A percentile compares a stretch with the other conserved stretches of the same genome.
These are phyloP conservation scores for Termitomyces sp. DNA, from an alignment of 768 basidiomycete species.

Conservation along the genomic window DNA sequence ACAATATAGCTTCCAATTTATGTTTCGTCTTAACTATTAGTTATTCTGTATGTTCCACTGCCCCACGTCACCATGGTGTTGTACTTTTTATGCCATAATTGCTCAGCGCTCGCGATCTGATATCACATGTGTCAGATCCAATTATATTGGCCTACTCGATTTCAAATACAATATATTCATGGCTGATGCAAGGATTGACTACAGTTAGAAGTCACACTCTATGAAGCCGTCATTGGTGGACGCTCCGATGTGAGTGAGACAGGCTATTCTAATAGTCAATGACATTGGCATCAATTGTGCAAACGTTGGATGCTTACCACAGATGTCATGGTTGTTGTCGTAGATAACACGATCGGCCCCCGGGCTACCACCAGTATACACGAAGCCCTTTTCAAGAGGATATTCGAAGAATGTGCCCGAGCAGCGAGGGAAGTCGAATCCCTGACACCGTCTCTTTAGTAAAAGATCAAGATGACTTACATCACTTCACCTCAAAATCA, in stretches of 20 bases:
- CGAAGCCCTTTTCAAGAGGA: constrained; percentile 17
- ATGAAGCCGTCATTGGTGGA: constrained; percentile 19
- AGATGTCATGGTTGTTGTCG: constrained; percentile 18
- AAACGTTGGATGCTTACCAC: constrained; percentile 15
- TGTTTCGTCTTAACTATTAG: constrained; percentile 66
- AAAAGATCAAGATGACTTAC: not conserved
- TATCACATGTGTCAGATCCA: not conserved
- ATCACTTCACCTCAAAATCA: constrained; percentile 18
- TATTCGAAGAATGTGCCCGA: constrained; percentile 21
- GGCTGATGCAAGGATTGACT: not conserved
- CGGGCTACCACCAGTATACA: constrained; percentile 20
- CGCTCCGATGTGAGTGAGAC: constrained; percentile 24
- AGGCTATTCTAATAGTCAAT: constrained; percentile 13
- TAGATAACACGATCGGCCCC: constrained; percentile 26
- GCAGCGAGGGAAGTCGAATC: constrained; percentile 20
- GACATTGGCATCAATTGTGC: not conserved
- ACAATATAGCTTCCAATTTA: constrained; percentile 97
- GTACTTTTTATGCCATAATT: constrained; percentile 9
- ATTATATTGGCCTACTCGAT: not conserved
- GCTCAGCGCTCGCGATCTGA: not conserved
- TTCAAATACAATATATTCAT: not conserved
- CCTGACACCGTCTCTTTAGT: constrained; percentile 4
- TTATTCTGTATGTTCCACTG: constrained; percentile 6
- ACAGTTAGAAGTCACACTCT: constrained; percentile 17
- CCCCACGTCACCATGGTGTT: constrained; percentile 11